A percentile compares a stretch with the other conserved stretches of the same genome.
Evolutionary conservation across 805 yeast genomes (phyloP).

Genomic region (Yarrowia hollandica): DNA sequence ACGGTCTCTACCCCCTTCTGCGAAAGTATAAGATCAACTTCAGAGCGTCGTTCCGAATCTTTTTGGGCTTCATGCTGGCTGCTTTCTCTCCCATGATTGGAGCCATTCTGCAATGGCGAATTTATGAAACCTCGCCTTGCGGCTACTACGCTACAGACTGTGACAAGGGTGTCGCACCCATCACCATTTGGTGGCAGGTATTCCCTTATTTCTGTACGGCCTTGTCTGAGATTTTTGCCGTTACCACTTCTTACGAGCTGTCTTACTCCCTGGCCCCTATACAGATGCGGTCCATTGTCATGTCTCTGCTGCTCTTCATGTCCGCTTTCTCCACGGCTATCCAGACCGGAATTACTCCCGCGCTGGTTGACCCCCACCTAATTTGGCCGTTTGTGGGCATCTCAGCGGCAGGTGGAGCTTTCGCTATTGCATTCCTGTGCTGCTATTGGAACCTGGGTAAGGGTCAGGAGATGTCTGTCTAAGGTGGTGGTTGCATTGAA

Average conservation of each 20-base stretch:
- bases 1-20: constrained; percentile 49
- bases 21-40: constrained; percentile 48
- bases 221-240: constrained; percentile 55
- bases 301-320: constrained; percentile 45
- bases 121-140: constrained; percentile 54
- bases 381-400: constrained; percentile 48
- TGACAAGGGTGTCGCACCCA: constrained; percentile 40
- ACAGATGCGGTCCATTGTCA: constrained; percentile 52
- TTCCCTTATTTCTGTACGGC: constrained; percentile 48
- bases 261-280: constrained; percentile 56
- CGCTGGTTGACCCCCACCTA: constrained; percentile 46
- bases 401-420: constrained; percentile 44
- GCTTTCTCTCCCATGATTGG: constrained; percentile 51
- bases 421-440: constrained; percentile 36
- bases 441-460: constrained; percentile 16
- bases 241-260: constrained; percentile 53
- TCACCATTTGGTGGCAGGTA: constrained; percentile 43
- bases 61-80: constrained; percentile 51
- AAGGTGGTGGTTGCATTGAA: background rate
- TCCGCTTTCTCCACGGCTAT: constrained; percentile 53
- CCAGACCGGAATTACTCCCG: constrained; percentile 46
- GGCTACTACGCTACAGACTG: constrained; percentile 44
- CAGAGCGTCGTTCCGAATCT: constrained; percentile 49
- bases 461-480: constrained; percentile 3
- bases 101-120: constrained; percentile 51